Base-by-base conservation (phyloP, 495 filamentous ascomycete species). In the Letharia columbiana region DNA sequence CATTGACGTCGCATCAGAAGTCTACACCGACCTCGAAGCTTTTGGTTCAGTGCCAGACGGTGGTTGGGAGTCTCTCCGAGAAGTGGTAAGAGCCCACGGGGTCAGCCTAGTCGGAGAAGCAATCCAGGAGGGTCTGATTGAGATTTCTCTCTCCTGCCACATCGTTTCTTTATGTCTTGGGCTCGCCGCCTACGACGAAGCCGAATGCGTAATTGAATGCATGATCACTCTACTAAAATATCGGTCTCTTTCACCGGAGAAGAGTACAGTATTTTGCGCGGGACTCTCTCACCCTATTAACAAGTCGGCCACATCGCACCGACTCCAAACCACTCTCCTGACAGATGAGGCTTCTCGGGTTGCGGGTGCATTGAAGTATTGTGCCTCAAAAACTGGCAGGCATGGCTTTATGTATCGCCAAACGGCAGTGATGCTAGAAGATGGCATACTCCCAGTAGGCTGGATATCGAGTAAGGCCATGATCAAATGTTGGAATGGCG, bases 1-100 rank as follows among this genome's bases (percentile, higher is more conserved):
- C 62, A 66, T 69, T 31, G 78, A 82, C 35, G 73, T 81, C 40
- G 59, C 70, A 5, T 67, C 69, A 3, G 57, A 52, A 47, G 81
- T 90, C 54, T 91, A 90, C 70, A 82, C 81, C 42, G 86, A 91
- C 62, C 71, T 92, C 41, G 89, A 91, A 69, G 70, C 77, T 0
- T 74, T 85, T 35, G 87, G 86, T 60, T 77, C 82, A 12, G 73
- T 76, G 12, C 74, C 74, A 52, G 76, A 77, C 5, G 70, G 67
- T 47, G 88, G 88, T 41, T 91, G 89, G 89, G 83, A 75, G 61
- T 83, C 85, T 64, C 77, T 92, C 1, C 81, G 82, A 61, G 77
- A 83, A 59, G 80, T 88, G 49, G 86, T 87, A 33, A 82, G 88
- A 63, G 82, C 87, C 8, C 87, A 91, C 63, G 87, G 86, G n/a